Percentiles rank a stretch among this genome's conserved stretches.
Evolutionary conservation across 306 rosid species (phyloP).

Genomic region (Herpetospermum pedunculosum): DNA sequence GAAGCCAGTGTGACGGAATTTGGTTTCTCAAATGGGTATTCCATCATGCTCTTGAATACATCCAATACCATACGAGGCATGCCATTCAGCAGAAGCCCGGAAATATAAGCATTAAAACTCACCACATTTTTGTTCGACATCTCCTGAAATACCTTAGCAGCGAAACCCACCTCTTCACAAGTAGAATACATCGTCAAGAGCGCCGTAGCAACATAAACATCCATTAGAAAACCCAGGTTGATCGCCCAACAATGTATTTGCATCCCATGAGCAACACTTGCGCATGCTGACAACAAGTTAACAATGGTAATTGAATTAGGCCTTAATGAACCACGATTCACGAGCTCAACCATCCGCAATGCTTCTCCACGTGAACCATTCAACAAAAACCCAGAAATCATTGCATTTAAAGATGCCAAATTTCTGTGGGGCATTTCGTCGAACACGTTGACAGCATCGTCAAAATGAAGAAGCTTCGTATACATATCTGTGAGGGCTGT

Average conservation of each 20-base stretch:
- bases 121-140: slow-evolving; percentile 38
- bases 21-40: slow-evolving; percentile 13
- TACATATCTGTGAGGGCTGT: slow-evolving; percentile 42
- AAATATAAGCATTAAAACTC: slow-evolving; percentile 51
- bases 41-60: slow-evolving; percentile 43
- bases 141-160: slow-evolving; percentile 35
- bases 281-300: slow-evolving; percentile 28
- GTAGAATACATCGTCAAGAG: slow-evolving; percentile 40
- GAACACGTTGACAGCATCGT: slow-evolving; percentile 38
- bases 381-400: slow-evolving; percentile 32
- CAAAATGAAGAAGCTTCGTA: slow-evolving; percentile 8
- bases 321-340: slow-evolving; percentile 22
- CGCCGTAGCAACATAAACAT: slow-evolving; percentile 52
- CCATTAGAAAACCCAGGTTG: slow-evolving; percentile 49
- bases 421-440: slow-evolving; percentile 54
- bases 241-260: slow-evolving; percentile 47
- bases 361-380: slow-evolving; percentile 36
- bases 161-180: slow-evolving; percentile 25
- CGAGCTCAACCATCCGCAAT: slow-evolving; percentile 12
- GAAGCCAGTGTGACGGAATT: slow-evolving; percentile 42
- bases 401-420: slow-evolving; percentile 37
- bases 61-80: slow-evolving; percentile 25
- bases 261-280: slow-evolving; percentile 13
- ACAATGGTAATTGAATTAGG: slow-evolving; percentile 50
- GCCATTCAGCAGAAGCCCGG: slow-evolving; percentile 51